Evolutionary conservation across 1,284 basidiomycete genomes (phyloP).

Genomic region (Cryptococcus depauperatus): DNA sequence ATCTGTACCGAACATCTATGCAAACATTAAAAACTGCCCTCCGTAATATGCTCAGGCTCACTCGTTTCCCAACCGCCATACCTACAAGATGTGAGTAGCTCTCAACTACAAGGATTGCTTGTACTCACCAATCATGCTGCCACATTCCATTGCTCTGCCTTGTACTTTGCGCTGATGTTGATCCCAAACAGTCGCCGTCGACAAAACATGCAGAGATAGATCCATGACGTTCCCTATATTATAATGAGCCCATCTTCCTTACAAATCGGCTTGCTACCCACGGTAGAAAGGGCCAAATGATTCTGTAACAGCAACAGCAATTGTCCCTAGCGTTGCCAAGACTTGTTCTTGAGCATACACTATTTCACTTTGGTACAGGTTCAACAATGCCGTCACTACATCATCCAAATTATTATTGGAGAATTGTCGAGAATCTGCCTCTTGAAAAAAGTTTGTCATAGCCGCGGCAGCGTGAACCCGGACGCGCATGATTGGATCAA

Average conservation of each 20-base stretch:
- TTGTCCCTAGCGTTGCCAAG: slow-evolving; percentile 56
- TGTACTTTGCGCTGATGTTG: slow-evolving; percentile 59
- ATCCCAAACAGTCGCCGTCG: slow-evolving; percentile 51
- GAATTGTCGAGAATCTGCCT: slow-evolving; percentile 62
- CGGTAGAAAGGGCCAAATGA: slow-evolving; percentile 33
- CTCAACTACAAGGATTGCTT: background rate
- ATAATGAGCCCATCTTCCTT: background rate
- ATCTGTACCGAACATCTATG: slow-evolving; percentile 61
- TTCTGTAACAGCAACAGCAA: slow-evolving; percentile 67
- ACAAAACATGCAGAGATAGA: slow-evolving; percentile 52
- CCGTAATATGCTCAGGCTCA: slow-evolving; percentile 4
- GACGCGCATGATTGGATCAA: slow-evolving; percentile 67
- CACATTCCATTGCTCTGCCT: slow-evolving; percentile 70
- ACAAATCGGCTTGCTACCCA: no score
- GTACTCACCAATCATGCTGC: slow-evolving; percentile 7
- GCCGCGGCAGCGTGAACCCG: slow-evolving; percentile 75
- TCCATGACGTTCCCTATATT: slow-evolving; percentile 26
- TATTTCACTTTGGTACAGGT: slow-evolving; percentile 49
- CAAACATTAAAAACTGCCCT: background rate
- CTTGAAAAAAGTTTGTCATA: slow-evolving; percentile 81
- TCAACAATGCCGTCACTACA: slow-evolving; percentile 62
- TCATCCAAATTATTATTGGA: slow-evolving; percentile 61
- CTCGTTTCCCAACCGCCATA: slow-evolving; percentile 60
- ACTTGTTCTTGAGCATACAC: slow-evolving; percentile 73
- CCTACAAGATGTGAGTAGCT: slow-evolving; percentile 47